Base-by-base conservation (phyloP, 2,329 filamentous ascomycete genomes). In the Cordyceps cicadae region DNA sequence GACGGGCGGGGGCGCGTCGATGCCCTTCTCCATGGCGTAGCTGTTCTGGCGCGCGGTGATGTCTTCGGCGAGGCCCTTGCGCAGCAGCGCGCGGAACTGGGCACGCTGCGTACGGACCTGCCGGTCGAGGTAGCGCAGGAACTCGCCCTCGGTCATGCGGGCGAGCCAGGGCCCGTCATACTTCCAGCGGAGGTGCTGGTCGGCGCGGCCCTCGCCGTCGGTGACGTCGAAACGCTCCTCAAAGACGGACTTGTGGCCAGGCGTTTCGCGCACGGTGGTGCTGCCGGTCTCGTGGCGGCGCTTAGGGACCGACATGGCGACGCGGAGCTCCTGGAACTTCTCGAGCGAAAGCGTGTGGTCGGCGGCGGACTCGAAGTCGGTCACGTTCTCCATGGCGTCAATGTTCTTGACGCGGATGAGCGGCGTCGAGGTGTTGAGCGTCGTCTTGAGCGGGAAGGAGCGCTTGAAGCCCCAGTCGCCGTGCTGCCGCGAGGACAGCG, bases 391-490 rank as follows among this genome's bases (percentile, higher is more conserved):
- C 67, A 86, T 83, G 2, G 90, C 89, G 77, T 97, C 93, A 65
- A 96, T 81, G 63, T 88, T 82, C 68, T 85, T 86, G 66, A 97
- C 76, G 65, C 90, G 85, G 59, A 96, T 82, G 54, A 89, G 79
- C 11, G 92, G 89, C n/a, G 86, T 87, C 7, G 87, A 85, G 7
- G 85, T 86, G 59, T 84, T 84, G 21, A 85, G 83, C 5, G 90
- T 92, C 3, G 88, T 86, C 71, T 87, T 87, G 9, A 87, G 76
- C 1, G 93, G 93, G 6, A 97, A 79, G 1, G 91, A 81, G 60
- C 93, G 81, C 77, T 97, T 97, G 67, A 97, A 78, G 15, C 93
- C 93, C 92, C 93, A 97, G 70, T 97, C 93, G 41, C 93, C 93
- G 69, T 84, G 84, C 46, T 80, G 77, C 26, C 90, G 81, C 8